These are phyloP conservation scores for Colletotrichum sansevieriae DNA, from an alignment of 2,329 filamentous ascomycete genomes.

Conservation along the genomic window DNA sequence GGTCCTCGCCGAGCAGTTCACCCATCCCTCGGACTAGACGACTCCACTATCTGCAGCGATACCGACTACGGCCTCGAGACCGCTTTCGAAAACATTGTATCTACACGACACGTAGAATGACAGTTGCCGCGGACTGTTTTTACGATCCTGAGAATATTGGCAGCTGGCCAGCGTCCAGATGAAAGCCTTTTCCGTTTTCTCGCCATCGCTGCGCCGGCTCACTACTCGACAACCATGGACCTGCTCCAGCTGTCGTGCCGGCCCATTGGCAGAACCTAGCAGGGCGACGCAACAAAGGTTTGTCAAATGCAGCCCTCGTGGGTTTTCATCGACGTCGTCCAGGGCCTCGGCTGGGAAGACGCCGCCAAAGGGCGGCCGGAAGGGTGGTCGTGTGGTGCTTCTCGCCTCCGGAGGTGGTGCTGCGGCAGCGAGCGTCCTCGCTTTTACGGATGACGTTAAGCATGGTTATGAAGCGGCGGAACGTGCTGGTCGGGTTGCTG, in stretches of 20 bases:
- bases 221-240: conserved; percentile 58
- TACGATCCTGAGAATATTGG: conserved; percentile 33
- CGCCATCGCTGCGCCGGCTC: conserved; percentile 54
- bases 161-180: conserved; percentile 50
- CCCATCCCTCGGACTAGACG: conserved; percentile 27
- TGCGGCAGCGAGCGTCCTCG: conserved; percentile 61
- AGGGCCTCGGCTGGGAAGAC: conserved; percentile 14
- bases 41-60: conserved; percentile 35
- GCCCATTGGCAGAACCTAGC: conserved; percentile 46
- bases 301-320: conserved; percentile 41
- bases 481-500: conserved; percentile 82
- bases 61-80: background rate
- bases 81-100: background rate
- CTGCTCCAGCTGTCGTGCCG: conserved; percentile 58
- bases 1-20: conserved; percentile 24
- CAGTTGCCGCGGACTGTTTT: conserved; percentile 23
- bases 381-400: conserved; percentile 52
- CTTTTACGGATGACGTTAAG: conserved; percentile 78
- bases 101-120: conserved; percentile 34
- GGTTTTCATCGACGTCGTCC: conserved; percentile 48
- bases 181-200: conserved; percentile 57
- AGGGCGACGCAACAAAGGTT: conserved; percentile 48
- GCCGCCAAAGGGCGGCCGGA: conserved; percentile 27
- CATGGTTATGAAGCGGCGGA: conserved; percentile 81
- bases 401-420: conserved; percentile 66